Evolutionary conservation across 371 early-diverging fungal genomes (phyloP).

Genomic region (Aphelidium insulamus): DNA sequence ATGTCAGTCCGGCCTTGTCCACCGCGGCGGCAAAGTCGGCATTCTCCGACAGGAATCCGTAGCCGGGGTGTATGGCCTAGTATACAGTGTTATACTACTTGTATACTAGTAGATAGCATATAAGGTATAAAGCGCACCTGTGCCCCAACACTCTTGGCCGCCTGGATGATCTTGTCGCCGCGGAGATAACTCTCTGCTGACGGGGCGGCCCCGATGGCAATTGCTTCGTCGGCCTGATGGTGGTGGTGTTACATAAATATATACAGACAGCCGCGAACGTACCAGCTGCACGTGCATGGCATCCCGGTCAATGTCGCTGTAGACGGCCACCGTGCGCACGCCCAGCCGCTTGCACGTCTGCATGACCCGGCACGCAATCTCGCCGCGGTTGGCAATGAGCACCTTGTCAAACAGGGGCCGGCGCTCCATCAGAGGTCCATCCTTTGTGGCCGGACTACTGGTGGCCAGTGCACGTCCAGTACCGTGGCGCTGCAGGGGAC

Average conservation of each 20-base stretch:
- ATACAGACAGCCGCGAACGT: slow-evolving; percentile 1
- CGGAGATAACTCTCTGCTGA: slow-evolving; percentile 66
- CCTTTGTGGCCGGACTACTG: no score
- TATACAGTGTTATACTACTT: slow-evolving; percentile 1
- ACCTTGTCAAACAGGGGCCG: slow-evolving; percentile 63
- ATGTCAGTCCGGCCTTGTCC: slow-evolving; percentile 31
- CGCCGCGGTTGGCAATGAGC: slow-evolving; percentile 69
- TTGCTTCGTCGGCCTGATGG: slow-evolving; percentile 67
- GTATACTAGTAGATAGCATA: slow-evolving; percentile 1
- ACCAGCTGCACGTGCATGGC: slow-evolving; percentile 57
- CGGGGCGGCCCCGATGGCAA: slow-evolving; percentile 56
- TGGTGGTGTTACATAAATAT: background rate
- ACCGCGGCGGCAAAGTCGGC: slow-evolving; percentile 62
- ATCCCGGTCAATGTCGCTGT: slow-evolving; percentile 73
- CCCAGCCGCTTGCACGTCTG: slow-evolving; percentile 67
- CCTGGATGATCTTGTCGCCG: slow-evolving; percentile 60
- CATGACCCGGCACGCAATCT: slow-evolving; percentile 75
- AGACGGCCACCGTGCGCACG: slow-evolving; percentile 86
- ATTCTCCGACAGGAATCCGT: slow-evolving; percentile 93
- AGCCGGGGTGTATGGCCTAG: slow-evolving; percentile 82
- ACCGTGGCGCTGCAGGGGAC: no score
- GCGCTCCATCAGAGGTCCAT: no score
- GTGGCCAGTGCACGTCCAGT: no score
- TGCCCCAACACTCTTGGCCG: slow-evolving; percentile 55
- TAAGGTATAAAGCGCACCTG: slow-evolving; percentile 19